phyloP scores from a whole-genome alignment of 23 red algal genomes.

The Agarophyton chilense region DNA sequence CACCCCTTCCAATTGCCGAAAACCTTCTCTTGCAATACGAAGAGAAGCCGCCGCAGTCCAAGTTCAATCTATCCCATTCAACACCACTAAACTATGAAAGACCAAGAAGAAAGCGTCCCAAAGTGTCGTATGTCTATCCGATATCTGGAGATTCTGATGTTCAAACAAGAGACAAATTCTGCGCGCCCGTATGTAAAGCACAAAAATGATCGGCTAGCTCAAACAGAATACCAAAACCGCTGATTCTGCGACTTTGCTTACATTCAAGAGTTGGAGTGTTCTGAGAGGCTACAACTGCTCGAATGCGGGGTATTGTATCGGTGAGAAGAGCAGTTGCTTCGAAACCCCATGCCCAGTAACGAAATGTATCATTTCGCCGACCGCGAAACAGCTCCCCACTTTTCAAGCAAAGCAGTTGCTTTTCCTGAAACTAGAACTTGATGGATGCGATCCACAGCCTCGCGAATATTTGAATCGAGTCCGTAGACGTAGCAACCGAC shows the following conservation, averaged over 20 bases:
- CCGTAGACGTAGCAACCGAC: constrained; percentile 89
- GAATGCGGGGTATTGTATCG: background rate
- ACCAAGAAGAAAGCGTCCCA: constrained; percentile 4
- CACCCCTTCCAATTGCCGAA: background rate
- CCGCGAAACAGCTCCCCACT: constrained; percentile 60
- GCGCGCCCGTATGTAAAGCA: background rate
- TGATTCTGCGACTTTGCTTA: background rate
- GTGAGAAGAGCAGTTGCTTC: background rate
- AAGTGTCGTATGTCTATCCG: constrained; percentile 15
- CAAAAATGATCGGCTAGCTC: background rate
- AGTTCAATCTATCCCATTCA: background rate
- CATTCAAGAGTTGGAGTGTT: background rate
- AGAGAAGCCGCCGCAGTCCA: background rate
- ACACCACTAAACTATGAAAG: constrained; percentile 2
- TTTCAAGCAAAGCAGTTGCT: constrained; percentile 52
- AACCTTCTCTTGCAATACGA: background rate
- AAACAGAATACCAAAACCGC: background rate
- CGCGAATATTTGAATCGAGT: constrained; percentile 60
- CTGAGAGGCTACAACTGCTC: background rate
- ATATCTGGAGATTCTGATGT: constrained; percentile 2
- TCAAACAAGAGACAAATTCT: constrained; percentile 18
- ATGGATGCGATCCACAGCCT: constrained; percentile 49
- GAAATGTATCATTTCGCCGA: background rate
- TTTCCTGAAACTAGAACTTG: constrained; percentile 58
- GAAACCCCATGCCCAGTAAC: background rate